Evolutionary conservation across 768 basidiomycete genomes (phyloP), one percentile per base, ranked within the genome.

Genomic region (Pleurotus salmoneostramineus): DNA sequence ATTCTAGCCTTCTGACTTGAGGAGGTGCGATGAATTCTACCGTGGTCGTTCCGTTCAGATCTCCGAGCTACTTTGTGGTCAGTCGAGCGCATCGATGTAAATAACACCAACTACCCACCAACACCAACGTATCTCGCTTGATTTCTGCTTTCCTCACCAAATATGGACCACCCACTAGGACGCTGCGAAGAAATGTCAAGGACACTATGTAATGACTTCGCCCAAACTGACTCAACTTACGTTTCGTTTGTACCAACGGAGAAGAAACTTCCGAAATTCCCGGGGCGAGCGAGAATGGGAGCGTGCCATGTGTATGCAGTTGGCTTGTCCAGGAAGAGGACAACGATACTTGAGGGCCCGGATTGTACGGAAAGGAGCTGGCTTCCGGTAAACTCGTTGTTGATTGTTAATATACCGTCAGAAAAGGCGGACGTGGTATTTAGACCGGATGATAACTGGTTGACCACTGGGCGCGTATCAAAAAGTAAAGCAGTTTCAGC

Each of bases 91-190:
- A 35, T 8, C 15, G 14, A 47, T 50, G 15, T 37, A 27, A 11
- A 40, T 34, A 15, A 11, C 21, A 31, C 0, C n/a, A n/a, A 17
- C 14, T 14, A 50, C 68, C 50, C 50, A 73, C 75, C 69, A 78
- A 56, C 34, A 62, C 57, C 5, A 79, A 60, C 1, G 71, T 77
- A 36, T 73, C 66, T 12, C 69, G 71, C 2, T 57, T 58, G 44
- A 84, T 73, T 2, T 68, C 63, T 6, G 82, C 83, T 8, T 73
- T 78, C 17, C 83, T 77, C 4, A 84, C 72, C 17, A 84, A 65
- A 58, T 83, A 83, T 1, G 83, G 83, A 0, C 83, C 83, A 35
- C 75, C 72, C 49, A 84, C 74, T 43, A 81, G 71, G 33, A 78
- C 70, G 12, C 77, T 77, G 55, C 4, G 59, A 0, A 33, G 35